Base-by-base conservation (phyloP, 1,284 basidiomycete genomes). In the Sporisorium reilianum region DNA sequence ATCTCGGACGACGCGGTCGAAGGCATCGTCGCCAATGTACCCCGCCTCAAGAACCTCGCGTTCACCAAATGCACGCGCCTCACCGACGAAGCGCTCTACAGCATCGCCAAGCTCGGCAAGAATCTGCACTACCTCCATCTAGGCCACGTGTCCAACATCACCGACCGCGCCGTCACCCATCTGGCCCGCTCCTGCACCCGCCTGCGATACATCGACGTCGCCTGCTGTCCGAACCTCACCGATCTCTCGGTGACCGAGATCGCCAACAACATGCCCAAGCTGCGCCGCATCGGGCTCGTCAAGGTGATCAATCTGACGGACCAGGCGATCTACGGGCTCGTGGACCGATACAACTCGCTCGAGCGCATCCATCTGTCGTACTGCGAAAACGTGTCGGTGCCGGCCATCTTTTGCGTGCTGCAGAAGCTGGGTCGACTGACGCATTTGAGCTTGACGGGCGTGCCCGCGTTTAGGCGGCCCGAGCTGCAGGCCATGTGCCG, bases 341-440 rank as follows among this genome's bases (percentile, higher is more conserved):
- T 91, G 4, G 87, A 87, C 45, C 85, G 88, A 75, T 89, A 90
- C 40, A 93, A 93, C 2, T 83, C 80, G 30, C 88, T 99, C 23
- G 97, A 99, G 83, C 90, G 97, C 36, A 94, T 99, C 32, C 97
- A 99, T 85, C 87, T 99, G 25, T 97, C 94, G 1, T 99, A 98
- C 85, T 99, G 97, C 86, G 94, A 97, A 81, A 93, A 97, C 79
- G 92, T 99, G 67, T 90, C 92, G 5, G 93, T 98, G 69, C 89
- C 91, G 84, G 95, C 95, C 14, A 90, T 99, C 54, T 93, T 96
- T 78, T 94, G 92, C 85, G 89, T 99, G 40, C 88, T 99, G 51
- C 91, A 93, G 84, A 90, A 92, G 78, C 88, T 99, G 20, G 89
- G 90, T 75, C 92, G 93, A 73, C 87, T 99, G 38, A 97, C 94